phyloP scores from a whole-genome alignment of 768 basidiomycete genomes.

The Tulasnella sp. region DNA sequence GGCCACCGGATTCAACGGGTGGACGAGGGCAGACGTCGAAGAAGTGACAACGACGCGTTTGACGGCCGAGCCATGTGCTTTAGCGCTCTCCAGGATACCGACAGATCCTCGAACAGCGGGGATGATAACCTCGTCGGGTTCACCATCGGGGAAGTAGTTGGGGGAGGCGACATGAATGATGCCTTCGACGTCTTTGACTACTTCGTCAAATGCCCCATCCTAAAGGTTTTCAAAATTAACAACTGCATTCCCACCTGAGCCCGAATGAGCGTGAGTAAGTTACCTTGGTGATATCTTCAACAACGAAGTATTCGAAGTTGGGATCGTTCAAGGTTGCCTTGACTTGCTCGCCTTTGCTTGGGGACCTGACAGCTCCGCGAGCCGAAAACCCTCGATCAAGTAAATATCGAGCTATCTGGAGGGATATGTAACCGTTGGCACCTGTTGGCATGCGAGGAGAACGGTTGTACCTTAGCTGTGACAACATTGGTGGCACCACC shows the following conservation, averaged over 20 bases:
- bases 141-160: constrained; percentile 14
- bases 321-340: constrained; percentile 20
- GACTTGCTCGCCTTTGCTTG: constrained; percentile 31
- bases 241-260: neutral
- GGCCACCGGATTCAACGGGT: constrained; percentile 21
- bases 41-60: neutral
- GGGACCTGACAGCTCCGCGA: constrained; percentile 30
- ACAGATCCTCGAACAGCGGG: constrained; percentile 47
- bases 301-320: constrained; percentile 34
- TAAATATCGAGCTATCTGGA: neutral
- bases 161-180: constrained; percentile 38
- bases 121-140: constrained; percentile 36
- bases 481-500: neutral
- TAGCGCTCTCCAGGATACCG: constrained; percentile 42
- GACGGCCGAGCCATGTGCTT: constrained; percentile 42
- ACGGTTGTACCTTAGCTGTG: neutral
- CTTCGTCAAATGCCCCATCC: constrained; percentile 35
- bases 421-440: constrained; percentile 22
- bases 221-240: neutral
- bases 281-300: constrained; percentile 38
- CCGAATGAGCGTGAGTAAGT: constrained; percentile 37
- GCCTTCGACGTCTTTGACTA: constrained; percentile 37
- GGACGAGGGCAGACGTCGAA: neutral
- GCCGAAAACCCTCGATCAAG: constrained; percentile 25
- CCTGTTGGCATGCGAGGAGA: neutral